Evolutionary conservation across 2,329 filamentous ascomycete species (phyloP).

Genomic region (Fusarium chaquense): DNA sequence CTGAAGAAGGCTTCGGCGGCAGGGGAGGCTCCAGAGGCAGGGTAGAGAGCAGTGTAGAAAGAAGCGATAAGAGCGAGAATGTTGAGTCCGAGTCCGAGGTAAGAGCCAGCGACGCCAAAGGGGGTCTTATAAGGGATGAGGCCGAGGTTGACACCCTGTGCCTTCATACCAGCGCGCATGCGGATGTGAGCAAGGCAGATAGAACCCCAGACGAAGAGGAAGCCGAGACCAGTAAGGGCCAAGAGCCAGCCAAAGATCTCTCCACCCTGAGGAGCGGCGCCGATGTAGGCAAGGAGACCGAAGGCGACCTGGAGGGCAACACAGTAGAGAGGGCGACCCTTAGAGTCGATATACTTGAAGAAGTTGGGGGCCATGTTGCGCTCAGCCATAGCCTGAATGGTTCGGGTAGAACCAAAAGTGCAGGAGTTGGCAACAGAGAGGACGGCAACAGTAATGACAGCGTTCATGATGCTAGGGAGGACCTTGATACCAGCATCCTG

Average conservation of each 20-base stretch:
- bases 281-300: slow-evolving; percentile 83
- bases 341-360: slow-evolving; percentile 83
- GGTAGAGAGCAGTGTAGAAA: slow-evolving; percentile 74
- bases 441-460: slow-evolving; percentile 90
- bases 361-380: slow-evolving; percentile 84
- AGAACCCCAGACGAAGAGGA: slow-evolving; percentile 83
- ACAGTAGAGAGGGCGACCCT: slow-evolving; percentile 81
- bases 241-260: slow-evolving; percentile 84
- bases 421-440: slow-evolving; percentile 92
- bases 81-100: slow-evolving; percentile 82
- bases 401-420: slow-evolving; percentile 91
- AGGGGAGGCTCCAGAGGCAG: slow-evolving; percentile 72
- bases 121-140: slow-evolving; percentile 87
- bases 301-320: slow-evolving; percentile 75
- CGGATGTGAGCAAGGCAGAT: slow-evolving; percentile 92
- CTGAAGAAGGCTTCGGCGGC: slow-evolving; percentile 78
- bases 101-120: slow-evolving; percentile 84
- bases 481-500: slow-evolving; percentile 83
- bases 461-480: slow-evolving; percentile 91
- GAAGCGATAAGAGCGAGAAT: slow-evolving; percentile 82
- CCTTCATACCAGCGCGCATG: slow-evolving; percentile 82
- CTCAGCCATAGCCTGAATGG: slow-evolving; percentile 88
- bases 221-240: slow-evolving; percentile 78
- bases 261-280: slow-evolving; percentile 70
- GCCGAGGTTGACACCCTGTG: slow-evolving; percentile 73